phyloP scores from a whole-genome alignment of 345 rosid species.

The Viola odorata region DNA sequence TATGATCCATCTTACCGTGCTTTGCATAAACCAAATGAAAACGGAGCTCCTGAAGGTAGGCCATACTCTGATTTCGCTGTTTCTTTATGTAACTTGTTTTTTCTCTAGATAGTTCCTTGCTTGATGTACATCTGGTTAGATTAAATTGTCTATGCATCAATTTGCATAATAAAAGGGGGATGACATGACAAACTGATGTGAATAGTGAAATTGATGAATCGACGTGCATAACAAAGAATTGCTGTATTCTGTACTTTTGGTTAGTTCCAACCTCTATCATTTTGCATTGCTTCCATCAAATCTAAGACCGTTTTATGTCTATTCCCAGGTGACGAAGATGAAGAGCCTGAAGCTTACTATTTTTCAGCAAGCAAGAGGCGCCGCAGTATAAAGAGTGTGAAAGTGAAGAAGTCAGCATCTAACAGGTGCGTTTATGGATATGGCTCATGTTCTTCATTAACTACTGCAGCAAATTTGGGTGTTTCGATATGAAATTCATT shows the following conservation, averaged over 20 bases:
- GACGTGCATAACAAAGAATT: too few relatives aligned
- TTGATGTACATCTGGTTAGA: background rate
- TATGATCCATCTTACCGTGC: slow-evolving; percentile 88
- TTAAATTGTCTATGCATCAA: background rate
- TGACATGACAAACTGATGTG: too few relatives aligned
- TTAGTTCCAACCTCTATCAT: background rate
- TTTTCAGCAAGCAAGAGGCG: slow-evolving; percentile 79
- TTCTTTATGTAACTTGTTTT: slow-evolving; percentile 9
- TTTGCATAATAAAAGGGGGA: background rate
- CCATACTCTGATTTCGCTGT: slow-evolving; percentile 17
- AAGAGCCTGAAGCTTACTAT: slow-evolving; percentile 64
- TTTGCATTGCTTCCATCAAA: background rate
- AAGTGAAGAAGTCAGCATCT: slow-evolving; percentile 64
- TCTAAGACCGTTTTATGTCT: slow-evolving; percentile 1
- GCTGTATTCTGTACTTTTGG: background rate
- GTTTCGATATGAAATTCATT: slow-evolving; percentile 10
- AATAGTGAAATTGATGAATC: too few relatives aligned
- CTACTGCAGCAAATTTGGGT: slow-evolving; percentile 6
- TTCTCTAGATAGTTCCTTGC: slow-evolving; percentile 5
- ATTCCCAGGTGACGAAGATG: slow-evolving; percentile 74
- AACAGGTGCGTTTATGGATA: slow-evolving; percentile 59
- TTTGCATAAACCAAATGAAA: slow-evolving; percentile 73
- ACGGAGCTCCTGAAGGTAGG: slow-evolving; percentile 70
- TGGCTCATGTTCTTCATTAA: slow-evolving; percentile 12
- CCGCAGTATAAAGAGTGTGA: slow-evolving; percentile 54